Evolutionary conservation across 1,284 basidiomycete genomes (phyloP).

Genomic region (Heterobasidion irregulare): DNA sequence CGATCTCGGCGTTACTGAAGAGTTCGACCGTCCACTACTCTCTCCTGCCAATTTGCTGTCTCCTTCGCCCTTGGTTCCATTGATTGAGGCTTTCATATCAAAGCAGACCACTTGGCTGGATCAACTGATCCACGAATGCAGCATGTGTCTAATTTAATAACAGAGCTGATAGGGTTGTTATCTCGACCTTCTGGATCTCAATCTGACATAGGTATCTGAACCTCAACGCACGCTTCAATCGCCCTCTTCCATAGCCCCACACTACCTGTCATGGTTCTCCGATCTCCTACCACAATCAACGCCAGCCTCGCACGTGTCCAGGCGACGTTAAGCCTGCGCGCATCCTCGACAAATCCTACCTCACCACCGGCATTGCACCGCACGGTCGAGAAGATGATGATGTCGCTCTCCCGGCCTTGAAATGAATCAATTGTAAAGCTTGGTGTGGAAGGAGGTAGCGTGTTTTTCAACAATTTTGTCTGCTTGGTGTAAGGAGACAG

Average conservation of each 20-base stretch:
- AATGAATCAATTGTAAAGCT: conserved; percentile 66
- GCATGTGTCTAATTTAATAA: too few species aligned
- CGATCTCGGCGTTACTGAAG: too few species aligned
- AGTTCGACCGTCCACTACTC: too few species aligned
- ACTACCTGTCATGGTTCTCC: conserved; percentile 38
- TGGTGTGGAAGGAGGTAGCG: conserved; percentile 30
- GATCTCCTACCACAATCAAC: conserved; percentile 60
- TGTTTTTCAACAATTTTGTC: conserved; percentile 32
- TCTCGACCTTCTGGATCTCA: background rate
- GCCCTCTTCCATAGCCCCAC: conserved; percentile 45
- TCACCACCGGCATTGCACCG: conserved; percentile 49
- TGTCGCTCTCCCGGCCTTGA: conserved; percentile 68
- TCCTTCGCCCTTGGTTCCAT: too few species aligned
- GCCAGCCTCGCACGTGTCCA: conserved; percentile 63
- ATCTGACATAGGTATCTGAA: conserved; percentile 10
- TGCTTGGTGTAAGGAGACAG: conserved; percentile 57
- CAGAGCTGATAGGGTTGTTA: too few species aligned
- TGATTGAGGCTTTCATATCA: too few species aligned
- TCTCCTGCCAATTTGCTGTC: too few species aligned
- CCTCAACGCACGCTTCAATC: conserved; percentile 33
- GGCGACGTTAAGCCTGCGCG: conserved; percentile 63
- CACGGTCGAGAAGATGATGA: conserved; percentile 67
- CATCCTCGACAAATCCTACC: conserved; percentile 68
- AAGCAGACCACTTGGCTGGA: too few species aligned
- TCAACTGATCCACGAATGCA: too few species aligned